A percentile compares a stretch with the other conserved stretches of the same genome.
Conservation (phyloP, 2,329 filamentous ascomycete genomes). For the Fusarium robinianum region DNA sequence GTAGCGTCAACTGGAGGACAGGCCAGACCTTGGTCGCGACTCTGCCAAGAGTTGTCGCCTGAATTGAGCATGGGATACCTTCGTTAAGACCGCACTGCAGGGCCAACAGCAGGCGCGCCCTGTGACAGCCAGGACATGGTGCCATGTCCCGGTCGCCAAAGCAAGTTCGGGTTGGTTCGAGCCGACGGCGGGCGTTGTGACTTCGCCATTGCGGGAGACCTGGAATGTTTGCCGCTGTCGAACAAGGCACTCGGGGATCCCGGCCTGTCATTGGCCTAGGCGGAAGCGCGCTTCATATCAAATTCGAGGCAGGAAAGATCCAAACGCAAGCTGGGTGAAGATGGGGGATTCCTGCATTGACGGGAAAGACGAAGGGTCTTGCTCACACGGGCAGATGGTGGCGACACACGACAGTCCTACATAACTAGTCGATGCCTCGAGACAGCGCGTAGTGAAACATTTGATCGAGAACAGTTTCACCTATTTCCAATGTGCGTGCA, state of each 20-base stretch:
- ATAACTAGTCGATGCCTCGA: conserved; percentile 5
- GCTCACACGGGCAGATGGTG: background rate
- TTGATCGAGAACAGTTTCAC: conserved; percentile 13
- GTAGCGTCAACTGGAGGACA: conserved; percentile 16
- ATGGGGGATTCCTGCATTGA: background rate
- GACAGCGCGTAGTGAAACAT: conserved; percentile 5
- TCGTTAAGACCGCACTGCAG: conserved; percentile 17
- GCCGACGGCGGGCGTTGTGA: conserved; percentile 1
- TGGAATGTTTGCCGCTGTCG: conserved; percentile 2
- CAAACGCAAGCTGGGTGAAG: conserved; percentile 5
- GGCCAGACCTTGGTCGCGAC: conserved; percentile 21
- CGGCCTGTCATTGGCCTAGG: conserved; percentile 7
- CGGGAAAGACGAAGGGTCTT: conserved; percentile 3
- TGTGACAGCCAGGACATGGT: conserved; percentile 7
- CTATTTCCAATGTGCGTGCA: conserved; percentile 6
- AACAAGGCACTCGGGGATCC: conserved; percentile 6
- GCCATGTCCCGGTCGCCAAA: conserved; percentile 22
- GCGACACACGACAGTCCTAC: conserved; percentile 1
- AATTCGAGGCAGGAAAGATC: too few species aligned
- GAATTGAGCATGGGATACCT: conserved; percentile 17
- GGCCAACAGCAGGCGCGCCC: conserved; percentile 11
- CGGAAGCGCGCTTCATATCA: conserved; percentile 3
- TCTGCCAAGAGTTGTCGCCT: conserved; percentile 27
- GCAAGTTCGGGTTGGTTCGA: conserved; percentile 13
- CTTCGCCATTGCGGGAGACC: conserved; percentile 1